A percentile compares a stretch with the other conserved stretches of the same genome.
These are phyloP conservation scores for Podaxis carcinomalis DNA, from an alignment of 768 basidiomycete species.

Conservation along the genomic window DNA sequence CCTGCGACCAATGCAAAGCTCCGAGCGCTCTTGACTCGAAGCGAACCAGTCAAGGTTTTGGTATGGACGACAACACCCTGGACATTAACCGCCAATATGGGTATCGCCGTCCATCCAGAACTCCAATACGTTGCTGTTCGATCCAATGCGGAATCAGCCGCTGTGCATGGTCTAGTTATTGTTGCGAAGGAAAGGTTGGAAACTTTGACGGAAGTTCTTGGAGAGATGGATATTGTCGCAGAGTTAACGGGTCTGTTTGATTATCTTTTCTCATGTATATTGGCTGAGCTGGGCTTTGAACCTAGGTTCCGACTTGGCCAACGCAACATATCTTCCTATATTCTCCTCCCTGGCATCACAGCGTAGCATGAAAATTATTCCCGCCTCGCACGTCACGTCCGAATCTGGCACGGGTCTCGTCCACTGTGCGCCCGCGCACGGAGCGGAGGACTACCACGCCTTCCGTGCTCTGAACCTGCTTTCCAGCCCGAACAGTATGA, in stretches of 20 bases:
- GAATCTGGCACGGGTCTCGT: slow-evolving; percentile 94
- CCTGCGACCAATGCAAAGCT: slow-evolving; percentile 20
- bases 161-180: slow-evolving; percentile 27
- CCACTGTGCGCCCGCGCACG: slow-evolving; percentile 94
- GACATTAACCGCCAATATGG: slow-evolving; percentile 96
- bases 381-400: slow-evolving; percentile 74
- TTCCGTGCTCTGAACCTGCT: slow-evolving; percentile 59
- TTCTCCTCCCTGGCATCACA: slow-evolving; percentile 39
- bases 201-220: slow-evolving; percentile 32
- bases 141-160: slow-evolving; percentile 8
- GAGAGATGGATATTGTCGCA: slow-evolving; percentile 30
- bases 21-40: slow-evolving; percentile 26
- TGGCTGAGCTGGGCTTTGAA: not conserved
- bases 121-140: slow-evolving; percentile 60
- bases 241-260: slow-evolving; percentile 32
- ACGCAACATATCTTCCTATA: slow-evolving; percentile 53
- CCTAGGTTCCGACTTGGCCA: slow-evolving; percentile 53
- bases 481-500: slow-evolving; percentile 37
- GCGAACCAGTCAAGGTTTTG: slow-evolving; percentile 46
- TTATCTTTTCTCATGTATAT: not conserved
- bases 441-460: slow-evolving; percentile 83
- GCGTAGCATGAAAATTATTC: slow-evolving; percentile 43
- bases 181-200: slow-evolving; percentile 50
- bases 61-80: slow-evolving; percentile 99
- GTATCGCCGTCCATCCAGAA: slow-evolving; percentile 80